Percentiles rank a stretch among this genome's conserved stretches.
These are phyloP conservation scores for Cucumis hystrix DNA, from an alignment of 306 rosid species.

Conservation along the genomic window DNA sequence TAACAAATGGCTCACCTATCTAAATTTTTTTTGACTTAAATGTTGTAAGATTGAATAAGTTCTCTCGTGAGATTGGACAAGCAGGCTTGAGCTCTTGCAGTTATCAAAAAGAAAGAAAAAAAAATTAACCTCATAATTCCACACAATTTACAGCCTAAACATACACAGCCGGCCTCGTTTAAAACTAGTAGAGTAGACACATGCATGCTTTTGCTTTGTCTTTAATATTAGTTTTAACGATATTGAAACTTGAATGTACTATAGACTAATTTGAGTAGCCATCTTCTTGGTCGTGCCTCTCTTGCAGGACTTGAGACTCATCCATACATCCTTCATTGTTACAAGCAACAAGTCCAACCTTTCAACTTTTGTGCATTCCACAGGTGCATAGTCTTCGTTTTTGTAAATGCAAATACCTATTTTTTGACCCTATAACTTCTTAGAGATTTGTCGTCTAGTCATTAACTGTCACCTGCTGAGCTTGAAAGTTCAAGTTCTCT, in stretches of 20 bases:
- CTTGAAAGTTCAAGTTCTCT: not conserved
- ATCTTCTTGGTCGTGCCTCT: not conserved
- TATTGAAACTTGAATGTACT: not conserved
- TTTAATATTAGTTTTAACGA: not conserved
- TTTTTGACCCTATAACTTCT: not conserved
- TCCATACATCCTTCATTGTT: not conserved
- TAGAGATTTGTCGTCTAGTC: not conserved
- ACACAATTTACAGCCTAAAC: not conserved
- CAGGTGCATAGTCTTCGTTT: not conserved
- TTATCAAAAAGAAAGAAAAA: no score
- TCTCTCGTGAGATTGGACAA: no score
- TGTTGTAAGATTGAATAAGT: no score
- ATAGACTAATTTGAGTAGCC: not conserved
- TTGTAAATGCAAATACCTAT: not conserved
- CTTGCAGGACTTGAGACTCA: not conserved
- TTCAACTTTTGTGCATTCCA: not conserved
- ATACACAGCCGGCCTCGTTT: not conserved
- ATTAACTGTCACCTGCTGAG: not conserved
- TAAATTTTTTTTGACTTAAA: no score
- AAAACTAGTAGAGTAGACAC: not conserved
- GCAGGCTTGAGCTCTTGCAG: no score
- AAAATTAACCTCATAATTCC: not conserved
- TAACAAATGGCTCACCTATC: no score
- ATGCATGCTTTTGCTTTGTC: not conserved
- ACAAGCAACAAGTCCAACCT: not conserved